Evolutionary conservation across 78 protist genomes (phyloP), one percentile per base, ranked within the genome.

Genomic region (Isochrysis galbana): DNA sequence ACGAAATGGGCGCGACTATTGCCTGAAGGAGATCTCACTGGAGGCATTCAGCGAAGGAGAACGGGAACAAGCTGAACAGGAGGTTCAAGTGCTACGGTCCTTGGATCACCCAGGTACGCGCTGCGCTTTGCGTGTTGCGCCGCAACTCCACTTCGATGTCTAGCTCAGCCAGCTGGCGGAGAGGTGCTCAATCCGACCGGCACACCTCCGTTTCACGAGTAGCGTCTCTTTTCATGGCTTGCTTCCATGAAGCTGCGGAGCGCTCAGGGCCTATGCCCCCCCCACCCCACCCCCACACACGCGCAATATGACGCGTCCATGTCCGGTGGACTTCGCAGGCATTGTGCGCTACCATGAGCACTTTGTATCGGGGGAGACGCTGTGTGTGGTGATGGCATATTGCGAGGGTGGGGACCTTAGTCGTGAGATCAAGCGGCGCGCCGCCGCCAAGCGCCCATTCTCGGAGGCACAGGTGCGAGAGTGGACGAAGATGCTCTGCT

Each of bases 381-480:
- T 44, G 34, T 44, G 69, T 44, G 34, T 84, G 32, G 70, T 84
- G 39, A 84, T 84, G 70, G 38, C 89, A 19, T 80, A 29, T 22
- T 80, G 88, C 88, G 88, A 80, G 88, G 88, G 88, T 0, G 88
- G 88, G 41, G 88, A 80, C 88, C 54, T 80, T 25, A 7, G 55
- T 36, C 44, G 22, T 19, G 5, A 0, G 2, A 44, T 80, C 48
- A 42, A 41, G 17, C 1, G 23, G 39, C 55, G 38, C 32, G 25
- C 51, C 21, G 10, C 0, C 23, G 17, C 29, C 48, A 26, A 7
- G 32, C 25, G 0, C 45, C 36, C 39, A 1, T 83, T 83, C 89
- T 5, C 1, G 41, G 88, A 80, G 88, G 38, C 19, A 23, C 32
- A 29, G 61, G 19, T 41, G 23, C n/a, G n/a, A n/a, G n/a, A n/a